Evolutionary conservation across 257 asterid species (phyloP).

Genomic region (Plantago major): DNA sequence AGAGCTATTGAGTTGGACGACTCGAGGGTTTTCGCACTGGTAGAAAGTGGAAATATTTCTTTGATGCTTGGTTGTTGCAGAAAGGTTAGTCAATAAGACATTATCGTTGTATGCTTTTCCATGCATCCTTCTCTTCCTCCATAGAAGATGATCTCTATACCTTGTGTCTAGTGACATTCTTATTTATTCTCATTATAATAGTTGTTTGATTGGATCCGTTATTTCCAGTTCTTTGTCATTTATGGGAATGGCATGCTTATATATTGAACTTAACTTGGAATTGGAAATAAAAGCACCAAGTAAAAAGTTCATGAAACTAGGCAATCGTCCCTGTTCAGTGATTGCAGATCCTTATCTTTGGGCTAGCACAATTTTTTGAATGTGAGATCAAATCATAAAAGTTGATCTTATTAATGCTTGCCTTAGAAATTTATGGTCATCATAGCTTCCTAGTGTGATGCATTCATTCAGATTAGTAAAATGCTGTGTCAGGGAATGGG

Average conservation of each 20-base stretch:
- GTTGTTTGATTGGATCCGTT: slow-evolving; percentile 9
- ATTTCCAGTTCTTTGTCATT: neutral
- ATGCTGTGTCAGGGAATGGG: too few relatives aligned
- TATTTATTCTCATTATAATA: slow-evolving; percentile 15
- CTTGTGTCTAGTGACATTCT: slow-evolving; percentile 4
- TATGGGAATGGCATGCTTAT: neutral
- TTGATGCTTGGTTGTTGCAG: slow-evolving; percentile 83
- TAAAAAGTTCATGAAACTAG: too few relatives aligned
- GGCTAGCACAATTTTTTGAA: too few relatives aligned
- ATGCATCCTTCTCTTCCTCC: slow-evolving; percentile 7
- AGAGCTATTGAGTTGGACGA: slow-evolving; percentile 87
- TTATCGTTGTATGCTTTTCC: slow-evolving; percentile 9
- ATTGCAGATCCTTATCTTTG: too few relatives aligned
- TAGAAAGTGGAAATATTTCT: slow-evolving; percentile 86
- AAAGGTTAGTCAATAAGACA: slow-evolving; percentile 40
- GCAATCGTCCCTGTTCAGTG: too few relatives aligned
- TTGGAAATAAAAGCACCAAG: too few relatives aligned
- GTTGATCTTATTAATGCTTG: too few relatives aligned
- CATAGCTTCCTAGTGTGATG: too few relatives aligned
- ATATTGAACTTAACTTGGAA: neutral
- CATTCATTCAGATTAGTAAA: too few relatives aligned
- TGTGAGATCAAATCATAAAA: too few relatives aligned
- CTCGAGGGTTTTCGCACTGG: slow-evolving; percentile 77
- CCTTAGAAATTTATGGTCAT: too few relatives aligned
- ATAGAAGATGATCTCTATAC: slow-evolving; percentile 6